These are phyloP conservation scores for Klebsormidium nitens DNA, from an alignment of 139 green algal species.

Conservation along the genomic window DNA sequence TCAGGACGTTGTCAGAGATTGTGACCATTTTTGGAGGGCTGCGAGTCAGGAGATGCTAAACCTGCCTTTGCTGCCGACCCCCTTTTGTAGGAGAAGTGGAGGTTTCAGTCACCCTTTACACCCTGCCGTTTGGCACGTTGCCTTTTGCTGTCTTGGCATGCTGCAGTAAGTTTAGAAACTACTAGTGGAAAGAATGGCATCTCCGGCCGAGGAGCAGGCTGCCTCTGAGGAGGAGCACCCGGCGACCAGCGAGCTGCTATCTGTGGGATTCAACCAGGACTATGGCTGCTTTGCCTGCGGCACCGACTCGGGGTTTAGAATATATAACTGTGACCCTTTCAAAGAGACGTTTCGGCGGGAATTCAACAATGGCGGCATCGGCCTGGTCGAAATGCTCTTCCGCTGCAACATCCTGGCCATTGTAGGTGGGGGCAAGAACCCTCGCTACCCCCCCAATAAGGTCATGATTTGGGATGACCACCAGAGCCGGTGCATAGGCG, in stretches of 20 bases:
- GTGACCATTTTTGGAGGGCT: no score
- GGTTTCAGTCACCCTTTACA: no score
- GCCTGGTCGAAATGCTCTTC: conserved; percentile 92
- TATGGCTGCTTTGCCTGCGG: conserved; percentile 77
- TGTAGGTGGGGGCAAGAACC: conserved; percentile 75
- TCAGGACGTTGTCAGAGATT: no score
- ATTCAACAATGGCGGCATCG: conserved; percentile 58
- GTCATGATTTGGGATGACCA: conserved; percentile 99
- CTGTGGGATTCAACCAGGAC: conserved; percentile 74
- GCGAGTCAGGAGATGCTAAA: no score
- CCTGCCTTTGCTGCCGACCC: no score
- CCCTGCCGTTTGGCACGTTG: no score
- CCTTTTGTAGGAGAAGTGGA: no score
- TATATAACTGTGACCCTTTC: conserved; percentile 91
- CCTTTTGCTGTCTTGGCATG: no score
- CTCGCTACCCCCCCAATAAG: conserved; percentile 51
- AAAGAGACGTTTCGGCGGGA: conserved; percentile 60
- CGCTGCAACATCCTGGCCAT: conserved; percentile 92
- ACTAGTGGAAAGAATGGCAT: background rate
- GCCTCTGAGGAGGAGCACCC: background rate
- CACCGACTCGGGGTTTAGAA: conserved; percentile 71
- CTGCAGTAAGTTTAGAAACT: no score
- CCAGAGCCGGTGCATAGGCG: conserved; percentile 84
- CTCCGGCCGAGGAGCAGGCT: background rate
- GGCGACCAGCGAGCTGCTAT: conserved; percentile 43